Base-by-base conservation (phyloP, 2,329 filamentous ascomycete species). In the Diaporthe velutina region DNA sequence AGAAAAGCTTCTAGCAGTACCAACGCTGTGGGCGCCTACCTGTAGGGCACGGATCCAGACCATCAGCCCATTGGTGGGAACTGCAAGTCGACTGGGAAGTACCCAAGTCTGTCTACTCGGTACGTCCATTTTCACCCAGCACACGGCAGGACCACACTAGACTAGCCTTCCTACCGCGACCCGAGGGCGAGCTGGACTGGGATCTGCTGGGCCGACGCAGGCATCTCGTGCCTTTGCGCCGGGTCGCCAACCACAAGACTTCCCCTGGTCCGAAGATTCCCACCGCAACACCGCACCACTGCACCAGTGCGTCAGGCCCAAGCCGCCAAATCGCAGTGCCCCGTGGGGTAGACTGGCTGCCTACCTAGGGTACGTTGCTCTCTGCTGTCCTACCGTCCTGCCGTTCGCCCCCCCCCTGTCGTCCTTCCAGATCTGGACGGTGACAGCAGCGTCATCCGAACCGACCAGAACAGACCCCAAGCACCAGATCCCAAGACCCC, bases 261-360 rank as follows among this genome's bases (percentile, higher is more conserved):
- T 75, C 74, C 74, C 74, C 72, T 76, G 72, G 74, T 70, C 72
- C 74, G 74, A 73, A 45, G 40, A 33, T 40, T 64, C 17, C 55
- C 60, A 70, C 42, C 45, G n/a, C 30, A 42, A 2, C 57, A 42
- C 45, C 19, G 68, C 54, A 60, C 40, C 68, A 48, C 45, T 52
- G 42, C 70, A 54, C 57, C 54, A 67, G 64, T 52, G 64, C 54
- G 55, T 42, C 70, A 42, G 48, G 48, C 57, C 70, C 57, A 61
- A 71, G 54, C 52, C 68, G 40, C 54, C 68, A 58, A 48, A 57
- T 13, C 6, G 22, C 50, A 40, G 45, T 17, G 25, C 57, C 42
- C 70, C 70, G 45, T 61, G 57, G 70, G 70, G 70, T 64, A 64
- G 42, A 52, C 35, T n/a, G 7, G 9, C 42, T 45, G 42, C 19